These are phyloP conservation scores for Keithomyces neogunnii DNA, from an alignment of 2,329 filamentous ascomycete species.

Conservation along the genomic window DNA sequence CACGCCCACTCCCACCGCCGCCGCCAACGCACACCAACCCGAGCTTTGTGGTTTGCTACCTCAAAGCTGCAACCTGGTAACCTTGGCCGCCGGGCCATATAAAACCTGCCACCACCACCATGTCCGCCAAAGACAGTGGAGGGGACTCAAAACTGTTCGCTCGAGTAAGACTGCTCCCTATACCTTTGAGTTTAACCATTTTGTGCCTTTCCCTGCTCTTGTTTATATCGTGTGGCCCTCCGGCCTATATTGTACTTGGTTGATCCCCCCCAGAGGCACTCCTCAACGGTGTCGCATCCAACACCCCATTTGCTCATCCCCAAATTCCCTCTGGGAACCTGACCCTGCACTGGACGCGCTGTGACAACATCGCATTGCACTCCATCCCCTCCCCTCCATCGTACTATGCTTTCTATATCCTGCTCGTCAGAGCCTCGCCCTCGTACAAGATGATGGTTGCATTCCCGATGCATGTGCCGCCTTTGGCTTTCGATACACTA, in stretches of 20 bases:
- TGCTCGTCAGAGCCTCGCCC: neutral
- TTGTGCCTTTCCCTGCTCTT: neutral
- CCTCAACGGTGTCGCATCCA: neutral
- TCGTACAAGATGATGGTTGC: slow-evolving; percentile 26
- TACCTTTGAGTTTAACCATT: slow-evolving; percentile 6
- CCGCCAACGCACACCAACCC: too few species aligned
- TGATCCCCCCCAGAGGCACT: neutral
- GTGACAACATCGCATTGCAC: neutral
- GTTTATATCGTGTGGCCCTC: too few species aligned
- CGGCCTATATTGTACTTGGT: too few species aligned
- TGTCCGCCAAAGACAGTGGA: slow-evolving; percentile 52
- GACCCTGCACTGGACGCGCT: neutral
- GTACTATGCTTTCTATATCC: neutral
- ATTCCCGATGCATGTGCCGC: slow-evolving; percentile 46
- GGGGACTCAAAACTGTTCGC: slow-evolving; percentile 99
- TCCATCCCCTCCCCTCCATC: neutral
- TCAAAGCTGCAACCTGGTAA: slow-evolving; percentile 1
- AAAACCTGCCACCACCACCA: slow-evolving; percentile 21
- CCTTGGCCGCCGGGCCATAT: slow-evolving; percentile 7
- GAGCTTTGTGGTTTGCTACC: neutral
- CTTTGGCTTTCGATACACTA: slow-evolving; percentile 37
- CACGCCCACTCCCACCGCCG: neutral
- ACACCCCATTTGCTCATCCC: neutral
- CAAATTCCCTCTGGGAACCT: slow-evolving; percentile 1
- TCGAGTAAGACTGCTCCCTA: slow-evolving; percentile 55